These are phyloP conservation scores for Pseudocercospora vitis DNA, from an alignment of 2,329 filamentous ascomycete genomes.

Conservation along the genomic window DNA sequence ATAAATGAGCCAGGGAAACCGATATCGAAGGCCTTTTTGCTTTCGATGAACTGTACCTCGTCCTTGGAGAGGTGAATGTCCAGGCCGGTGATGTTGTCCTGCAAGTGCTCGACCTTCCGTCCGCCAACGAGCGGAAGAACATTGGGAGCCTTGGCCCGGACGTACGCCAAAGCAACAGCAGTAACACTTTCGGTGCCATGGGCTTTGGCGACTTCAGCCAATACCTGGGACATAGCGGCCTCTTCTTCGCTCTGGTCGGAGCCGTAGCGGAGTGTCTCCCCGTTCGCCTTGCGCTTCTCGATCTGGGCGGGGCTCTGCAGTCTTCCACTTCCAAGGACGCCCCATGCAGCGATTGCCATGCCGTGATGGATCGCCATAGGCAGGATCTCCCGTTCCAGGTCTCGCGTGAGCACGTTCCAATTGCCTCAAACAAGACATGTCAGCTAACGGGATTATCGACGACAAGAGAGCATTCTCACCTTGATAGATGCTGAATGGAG, in stretches of 20 bases:
- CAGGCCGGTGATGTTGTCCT: conserved; percentile 64
- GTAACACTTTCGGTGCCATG: conserved; percentile 56
- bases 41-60: conserved; percentile 65
- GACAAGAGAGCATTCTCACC: conserved; percentile 31
- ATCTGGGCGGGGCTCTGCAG: conserved; percentile 41
- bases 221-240: conserved; percentile 54
- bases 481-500: conserved; percentile 68
- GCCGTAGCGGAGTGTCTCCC: conserved; percentile 8
- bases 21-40: conserved; percentile 56
- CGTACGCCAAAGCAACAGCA: conserved; percentile 64
- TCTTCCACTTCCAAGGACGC: conserved; percentile 51
- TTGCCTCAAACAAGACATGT: conserved; percentile 37
- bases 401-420: conserved; percentile 62
- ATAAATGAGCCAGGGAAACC: conserved; percentile 66
- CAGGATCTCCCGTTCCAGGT: conserved; percentile 55
- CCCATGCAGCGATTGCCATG: conserved; percentile 60
- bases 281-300: conserved; percentile 25
- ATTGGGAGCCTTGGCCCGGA: conserved; percentile 63
- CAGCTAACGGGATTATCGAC: too few relatives aligned
- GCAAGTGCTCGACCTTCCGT: conserved; percentile 69
- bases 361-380: conserved; percentile 64
- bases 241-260: conserved; percentile 51
- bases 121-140: conserved; percentile 75
- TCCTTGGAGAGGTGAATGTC: conserved; percentile 55
- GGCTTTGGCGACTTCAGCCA: conserved; percentile 60